Evolutionary conservation across 345 rosid species (phyloP).

Genomic region (Pugionium cornutum): DNA sequence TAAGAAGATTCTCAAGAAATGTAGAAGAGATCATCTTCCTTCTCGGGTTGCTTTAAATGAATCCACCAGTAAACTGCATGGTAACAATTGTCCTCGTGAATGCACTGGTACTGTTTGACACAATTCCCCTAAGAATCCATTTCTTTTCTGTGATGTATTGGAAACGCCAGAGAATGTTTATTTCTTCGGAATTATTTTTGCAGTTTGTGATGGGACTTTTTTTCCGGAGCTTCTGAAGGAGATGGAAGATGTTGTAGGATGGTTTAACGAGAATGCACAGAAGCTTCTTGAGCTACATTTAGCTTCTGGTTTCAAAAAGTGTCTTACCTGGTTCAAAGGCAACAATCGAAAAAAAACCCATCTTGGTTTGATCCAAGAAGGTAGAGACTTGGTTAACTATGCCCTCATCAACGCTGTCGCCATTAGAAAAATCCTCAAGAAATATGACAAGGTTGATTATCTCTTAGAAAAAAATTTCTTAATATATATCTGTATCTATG

Average conservation of each 20-base stretch:
- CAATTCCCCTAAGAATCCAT: neutral
- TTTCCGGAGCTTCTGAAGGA: slow-evolving; percentile 84
- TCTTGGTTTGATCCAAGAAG: slow-evolving; percentile 69
- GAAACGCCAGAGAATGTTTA: slow-evolving; percentile 28
- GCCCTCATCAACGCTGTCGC: slow-evolving; percentile 86
- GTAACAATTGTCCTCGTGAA: slow-evolving; percentile 53
- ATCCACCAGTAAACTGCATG: slow-evolving; percentile 13
- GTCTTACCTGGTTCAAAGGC: slow-evolving; percentile 71
- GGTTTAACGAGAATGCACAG: slow-evolving; percentile 78
- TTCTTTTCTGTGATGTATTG: neutral
- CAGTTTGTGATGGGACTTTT: slow-evolving; percentile 92
- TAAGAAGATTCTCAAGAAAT: slow-evolving; percentile 74
- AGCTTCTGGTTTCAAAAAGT: slow-evolving; percentile 75
- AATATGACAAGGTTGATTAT: slow-evolving; percentile 76
- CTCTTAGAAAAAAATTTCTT: too few relatives aligned
- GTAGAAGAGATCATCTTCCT: slow-evolving; percentile 48
- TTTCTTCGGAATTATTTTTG: slow-evolving; percentile 36
- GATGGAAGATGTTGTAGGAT: slow-evolving; percentile 79
- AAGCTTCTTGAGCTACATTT: slow-evolving; percentile 86
- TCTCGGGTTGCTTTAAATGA: slow-evolving; percentile 35
- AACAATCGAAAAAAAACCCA: slow-evolving; percentile 49
- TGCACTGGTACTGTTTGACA: slow-evolving; percentile 54
- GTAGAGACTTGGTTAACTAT: slow-evolving; percentile 78
- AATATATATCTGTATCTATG: neutral
- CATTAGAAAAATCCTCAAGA: slow-evolving; percentile 85